Conservation (phyloP, 78 protist genomes). For the Blattamonas nauphoetae region DNA sequence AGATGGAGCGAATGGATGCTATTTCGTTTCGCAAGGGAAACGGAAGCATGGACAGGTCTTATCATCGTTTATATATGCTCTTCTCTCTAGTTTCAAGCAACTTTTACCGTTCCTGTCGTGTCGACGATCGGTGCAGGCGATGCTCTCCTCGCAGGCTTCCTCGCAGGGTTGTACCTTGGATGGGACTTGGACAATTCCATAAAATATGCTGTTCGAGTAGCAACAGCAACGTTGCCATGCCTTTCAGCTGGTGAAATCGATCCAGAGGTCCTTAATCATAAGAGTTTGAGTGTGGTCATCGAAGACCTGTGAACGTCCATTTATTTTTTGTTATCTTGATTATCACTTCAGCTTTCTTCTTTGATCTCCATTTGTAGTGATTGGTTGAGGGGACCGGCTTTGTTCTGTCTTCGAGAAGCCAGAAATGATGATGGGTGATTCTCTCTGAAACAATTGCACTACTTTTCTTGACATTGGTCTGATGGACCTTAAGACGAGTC, state of each 20-base stretch:
- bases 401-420: too few species aligned
- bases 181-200: background rate
- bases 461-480: too few species aligned
- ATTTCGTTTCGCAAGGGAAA: background rate
- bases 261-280: background rate
- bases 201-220: background rate
- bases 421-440: too few species aligned
- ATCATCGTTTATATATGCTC: background rate
- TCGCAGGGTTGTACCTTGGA: background rate
- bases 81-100: background rate
- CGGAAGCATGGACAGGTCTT: background rate
- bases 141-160: conserved; percentile 2
- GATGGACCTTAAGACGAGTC: too few species aligned
- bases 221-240: conserved; percentile 3
- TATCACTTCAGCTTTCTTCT: too few species aligned
- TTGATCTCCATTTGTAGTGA: too few species aligned
- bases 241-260: background rate
- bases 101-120: background rate
- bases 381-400: too few species aligned
- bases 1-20: background rate
- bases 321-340: too few species aligned
- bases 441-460: too few species aligned
- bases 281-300: background rate
- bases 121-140: conserved; percentile 1
- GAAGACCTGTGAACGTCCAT: background rate